phyloP scores from a whole-genome alignment of 192 early-diverging fungal species.

The Entomortierella lignicola region DNA sequence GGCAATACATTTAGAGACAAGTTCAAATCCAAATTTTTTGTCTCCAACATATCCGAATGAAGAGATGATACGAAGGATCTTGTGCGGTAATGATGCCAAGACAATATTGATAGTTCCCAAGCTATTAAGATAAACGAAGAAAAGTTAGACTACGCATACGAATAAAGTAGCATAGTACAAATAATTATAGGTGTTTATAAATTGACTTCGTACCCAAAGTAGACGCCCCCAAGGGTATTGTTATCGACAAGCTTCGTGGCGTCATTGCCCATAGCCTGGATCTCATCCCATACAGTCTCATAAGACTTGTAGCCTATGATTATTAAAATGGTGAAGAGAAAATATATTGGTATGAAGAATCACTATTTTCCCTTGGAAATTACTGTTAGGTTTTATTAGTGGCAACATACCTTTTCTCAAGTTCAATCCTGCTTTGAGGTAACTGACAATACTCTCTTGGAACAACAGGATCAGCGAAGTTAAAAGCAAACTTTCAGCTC shows the following conservation, averaged over 20 bases:
- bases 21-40: constrained; percentile 64
- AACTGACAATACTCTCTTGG: constrained; percentile 63
- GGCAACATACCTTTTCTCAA: constrained; percentile 59
- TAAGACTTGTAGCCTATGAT: constrained; percentile 61
- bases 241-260: constrained; percentile 55
- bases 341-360: too few relatives aligned
- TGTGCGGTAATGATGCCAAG: constrained; percentile 59
- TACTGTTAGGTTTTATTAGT: not conserved
- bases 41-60: constrained; percentile 67
- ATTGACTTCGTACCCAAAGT: constrained; percentile 60
- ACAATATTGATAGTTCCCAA: constrained; percentile 58
- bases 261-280: constrained; percentile 60
- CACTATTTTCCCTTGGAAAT: too few relatives aligned
- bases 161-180: too few relatives aligned
- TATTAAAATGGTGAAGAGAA: not conserved
- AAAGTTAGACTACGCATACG: not conserved
- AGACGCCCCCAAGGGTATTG: constrained; percentile 62
- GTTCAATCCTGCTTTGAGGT: constrained; percentile 66
- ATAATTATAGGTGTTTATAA: too few relatives aligned
- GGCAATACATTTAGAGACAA: constrained; percentile 60
- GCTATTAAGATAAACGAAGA: constrained; percentile 4
- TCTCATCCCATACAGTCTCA: constrained; percentile 61
- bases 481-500: constrained; percentile 63
- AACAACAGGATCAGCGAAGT: constrained; percentile 60
- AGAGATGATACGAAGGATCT: constrained; percentile 61